Percentiles rank a stretch among this genome's conserved stretches.
Evolutionary conservation across 352 stramenopile species (phyloP).

Genomic region (Pilasporangium apinafurcum): DNA sequence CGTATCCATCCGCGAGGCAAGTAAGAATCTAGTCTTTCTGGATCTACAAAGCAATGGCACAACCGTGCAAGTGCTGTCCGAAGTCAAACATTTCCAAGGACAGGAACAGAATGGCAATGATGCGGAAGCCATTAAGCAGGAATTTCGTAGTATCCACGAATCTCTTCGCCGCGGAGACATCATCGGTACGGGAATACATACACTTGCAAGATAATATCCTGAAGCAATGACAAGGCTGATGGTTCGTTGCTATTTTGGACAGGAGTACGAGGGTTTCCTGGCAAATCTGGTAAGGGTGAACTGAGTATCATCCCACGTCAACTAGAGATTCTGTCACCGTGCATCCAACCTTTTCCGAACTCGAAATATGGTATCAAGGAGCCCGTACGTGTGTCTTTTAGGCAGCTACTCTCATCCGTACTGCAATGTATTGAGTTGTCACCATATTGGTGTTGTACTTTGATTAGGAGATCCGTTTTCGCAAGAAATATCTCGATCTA

Average conservation of each 20-base stretch:
- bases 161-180: slow-evolving; percentile 76
- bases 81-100: slow-evolving; percentile 65
- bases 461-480: slow-evolving; percentile 95
- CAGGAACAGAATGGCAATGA: slow-evolving; percentile 11
- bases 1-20: slow-evolving; percentile 67
- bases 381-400: slow-evolving; percentile 24
- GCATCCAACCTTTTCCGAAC: slow-evolving; percentile 83
- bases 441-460: too few relatives aligned
- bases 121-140: slow-evolving; percentile 24
- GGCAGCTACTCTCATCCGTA: neutral
- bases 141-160: slow-evolving; percentile 60
- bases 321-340: slow-evolving; percentile 93
- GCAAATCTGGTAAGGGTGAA: slow-evolving; percentile 78
- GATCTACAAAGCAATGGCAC: slow-evolving; percentile 62
- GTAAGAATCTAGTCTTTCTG: slow-evolving; percentile 82
- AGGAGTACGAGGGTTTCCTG: slow-evolving; percentile 67
- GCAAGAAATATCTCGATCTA: slow-evolving; percentile 98
- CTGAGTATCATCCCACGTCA: slow-evolving; percentile 80
- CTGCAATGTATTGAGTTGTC: neutral
- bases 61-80: slow-evolving; percentile 70
- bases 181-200: slow-evolving; percentile 23
- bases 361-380: slow-evolving; percentile 95
- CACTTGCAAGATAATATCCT: neutral
- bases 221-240: too few relatives aligned
- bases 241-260: neutral